phyloP scores from a whole-genome alignment of 2,329 filamentous ascomycete genomes.

The Truncatella angustata region DNA sequence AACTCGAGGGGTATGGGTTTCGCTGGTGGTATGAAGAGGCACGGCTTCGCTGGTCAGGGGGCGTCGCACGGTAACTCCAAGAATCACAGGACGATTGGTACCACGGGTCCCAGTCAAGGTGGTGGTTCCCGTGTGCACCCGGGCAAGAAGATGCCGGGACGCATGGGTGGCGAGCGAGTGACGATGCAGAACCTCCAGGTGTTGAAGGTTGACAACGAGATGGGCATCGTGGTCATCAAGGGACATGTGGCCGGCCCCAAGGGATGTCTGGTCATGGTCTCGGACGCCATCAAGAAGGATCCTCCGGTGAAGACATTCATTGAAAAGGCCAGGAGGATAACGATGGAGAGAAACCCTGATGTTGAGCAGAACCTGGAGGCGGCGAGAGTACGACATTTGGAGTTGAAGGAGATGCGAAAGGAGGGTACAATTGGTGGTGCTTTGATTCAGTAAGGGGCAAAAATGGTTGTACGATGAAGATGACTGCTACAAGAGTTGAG shows the following conservation, averaged over 20 bases:
- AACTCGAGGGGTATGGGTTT: conserved; percentile 88
- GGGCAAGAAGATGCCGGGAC: conserved; percentile 96
- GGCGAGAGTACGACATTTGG: conserved; percentile 50
- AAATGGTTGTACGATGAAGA: conserved; percentile 11
- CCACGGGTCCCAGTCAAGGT: conserved; percentile 84
- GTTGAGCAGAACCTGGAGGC: conserved; percentile 44
- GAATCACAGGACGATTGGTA: conserved; percentile 90
- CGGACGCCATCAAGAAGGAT: conserved; percentile 87
- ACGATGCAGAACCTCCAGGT: conserved; percentile 92
- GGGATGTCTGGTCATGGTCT: conserved; percentile 77
- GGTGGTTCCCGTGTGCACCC: conserved; percentile 89
- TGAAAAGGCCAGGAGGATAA: conserved; percentile 40
- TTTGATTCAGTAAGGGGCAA: conserved; percentile 11
- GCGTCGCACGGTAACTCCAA: conserved; percentile 94
- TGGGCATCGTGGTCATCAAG: conserved; percentile 85
- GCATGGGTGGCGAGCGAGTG: conserved; percentile 86
- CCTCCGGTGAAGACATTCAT: conserved; percentile 49
- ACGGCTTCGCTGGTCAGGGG: conserved; percentile 85
- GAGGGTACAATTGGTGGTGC: conserved; percentile 37
- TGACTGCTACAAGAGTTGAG: conserved; percentile 1
- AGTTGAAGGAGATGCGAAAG: conserved; percentile 50
- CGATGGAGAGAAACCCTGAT: conserved; percentile 47
- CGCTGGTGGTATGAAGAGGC: conserved; percentile 95
- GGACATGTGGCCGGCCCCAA: conserved; percentile 87
- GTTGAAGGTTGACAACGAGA: conserved; percentile 80